Base-by-base conservation (phyloP, 495 filamentous ascomycete species). In the Penicillium flavigenum region DNA sequence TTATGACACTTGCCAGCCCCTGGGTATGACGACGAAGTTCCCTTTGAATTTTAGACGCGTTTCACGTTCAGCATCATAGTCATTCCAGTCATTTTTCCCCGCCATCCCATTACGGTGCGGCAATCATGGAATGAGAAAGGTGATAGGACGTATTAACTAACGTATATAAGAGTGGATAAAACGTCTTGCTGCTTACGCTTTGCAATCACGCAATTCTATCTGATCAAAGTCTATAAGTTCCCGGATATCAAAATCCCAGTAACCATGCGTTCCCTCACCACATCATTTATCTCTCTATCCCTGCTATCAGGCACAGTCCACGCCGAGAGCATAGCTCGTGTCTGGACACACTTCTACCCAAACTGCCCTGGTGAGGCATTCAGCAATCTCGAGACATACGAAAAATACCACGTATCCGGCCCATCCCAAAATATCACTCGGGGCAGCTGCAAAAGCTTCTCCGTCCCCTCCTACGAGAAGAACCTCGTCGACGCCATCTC, bases 311-410 rank as follows among this genome's bases (percentile, higher is more conserved):
- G 56, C 19, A 47, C 70, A 38, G 61, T 71, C 19, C 49, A 55
- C 17, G 69, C 73, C 39, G 41, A 59, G 16, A 68, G 52, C 27
- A 62, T 63, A 12, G 71, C 68, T 17, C 63, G 68, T 19, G 56
- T 75, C 36, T 70, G 65, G 65, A 67, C 73, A 60, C 69, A 67
- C 50, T 77, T 75, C 71, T 72, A 71, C 51, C 67, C 72, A 8
- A 59, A 38, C 49, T 77, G 75, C 32, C 73, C 72, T 2, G 57
- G 57, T 43, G 66, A 71, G 1, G 32, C 61, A 24, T 62, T 63
- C 48, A 47, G 57, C 46, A 60, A 63, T 34, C 61, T 72, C 32
- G 61, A 57, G 56, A 59, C 58, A 24, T 69, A 69, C 51, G 59
- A 67, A 22, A 67, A 71, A 55, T 63, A 64, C 31, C 61, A 71